Evolutionary conservation across 1,284 basidiomycete genomes (phyloP), one percentile per base, ranked within the genome.

Genomic region (Kalmanozyma brasiliensis): DNA sequence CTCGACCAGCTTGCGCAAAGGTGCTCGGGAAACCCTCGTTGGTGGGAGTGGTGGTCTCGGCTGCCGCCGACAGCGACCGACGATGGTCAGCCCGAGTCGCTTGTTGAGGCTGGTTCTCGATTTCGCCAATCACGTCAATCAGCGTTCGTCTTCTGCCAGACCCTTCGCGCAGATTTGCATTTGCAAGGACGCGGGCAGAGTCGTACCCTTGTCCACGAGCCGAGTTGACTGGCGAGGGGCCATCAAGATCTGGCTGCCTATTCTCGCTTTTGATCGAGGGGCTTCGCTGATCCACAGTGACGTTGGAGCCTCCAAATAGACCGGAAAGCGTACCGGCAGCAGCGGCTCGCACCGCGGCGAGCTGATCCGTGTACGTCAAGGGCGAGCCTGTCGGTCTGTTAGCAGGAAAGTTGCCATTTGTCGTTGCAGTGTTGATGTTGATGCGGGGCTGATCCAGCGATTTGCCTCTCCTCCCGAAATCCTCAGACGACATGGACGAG

Each of bases 101-200:
- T 26, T 36, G 43, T n/a, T 35, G 45, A 23, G 55, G 42, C 32
- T 52, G 51, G 7, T 42, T 51, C 40, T 71, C 63, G 24, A 66
- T 48, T 36, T 71, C 53, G 44, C 63, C 68, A 19, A 66, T 65
- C 51, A 71, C 59, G 14, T 71, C 68, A 26, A 71, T 62, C 22
- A 71, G 32, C 1, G 68, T 71, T 14, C 59, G 51, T 30, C 59
- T 26, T 17, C 53, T 35, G 7, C 58, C 63, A 4, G 43, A 37
- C 3, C 38, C 40, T 5, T 61, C 64, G 2, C 35, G 20, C 11
- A 48, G 38, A 17, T 46, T 64, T 26, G 44, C 64, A 17, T 46
- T 64, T 26, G 44, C 64, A 3, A 72, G 60, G 30, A 62, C 49
- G 6, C 69, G 55, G 2, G 56, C 64, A 26, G 69, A 63, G 33